phyloP scores from a whole-genome alignment of 352 stramenopile species.

The Pythium guiyangense region DNA sequence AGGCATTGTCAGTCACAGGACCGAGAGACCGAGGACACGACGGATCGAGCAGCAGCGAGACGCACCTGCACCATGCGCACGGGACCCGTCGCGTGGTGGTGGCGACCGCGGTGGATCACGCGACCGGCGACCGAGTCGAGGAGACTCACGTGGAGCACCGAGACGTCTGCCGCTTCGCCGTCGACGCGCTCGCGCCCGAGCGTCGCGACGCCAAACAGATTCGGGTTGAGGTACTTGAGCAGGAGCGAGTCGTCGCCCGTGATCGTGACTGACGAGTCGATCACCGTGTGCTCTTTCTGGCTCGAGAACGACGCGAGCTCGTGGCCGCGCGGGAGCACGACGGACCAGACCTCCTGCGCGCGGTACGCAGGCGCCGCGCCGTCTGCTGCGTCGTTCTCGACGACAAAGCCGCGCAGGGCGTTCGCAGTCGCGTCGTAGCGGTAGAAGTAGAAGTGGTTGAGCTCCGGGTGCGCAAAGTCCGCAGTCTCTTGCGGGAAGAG shows the following conservation, averaged over 20 bases:
- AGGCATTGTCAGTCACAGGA: too few species aligned
- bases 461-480: slow-evolving; percentile 40
- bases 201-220: slow-evolving; percentile 92
- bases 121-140: slow-evolving; percentile 94
- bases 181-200: slow-evolving; percentile 44
- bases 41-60: too few species aligned
- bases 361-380: slow-evolving; percentile 21
- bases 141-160: slow-evolving; percentile 85
- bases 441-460: slow-evolving; percentile 80
- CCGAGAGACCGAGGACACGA: too few species aligned
- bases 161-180: slow-evolving; percentile 24
- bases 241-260: slow-evolving; percentile 95
- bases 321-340: slow-evolving; percentile 61
- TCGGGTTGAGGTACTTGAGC: slow-evolving; percentile 98
- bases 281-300: slow-evolving; percentile 53
- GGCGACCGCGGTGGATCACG: slow-evolving; percentile 90
- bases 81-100: slow-evolving; percentile 66
- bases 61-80: slow-evolving; percentile 69
- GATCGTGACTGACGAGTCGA: slow-evolving; percentile 79
- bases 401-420: slow-evolving; percentile 50
- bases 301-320: slow-evolving; percentile 48
- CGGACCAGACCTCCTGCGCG: slow-evolving; percentile 57
- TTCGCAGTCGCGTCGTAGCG: slow-evolving; percentile 47
- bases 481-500: slow-evolving; percentile 46
- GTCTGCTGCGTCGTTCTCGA: slow-evolving; percentile 26